These are phyloP conservation scores for Teratosphaeria epicoccoides DNA, from an alignment of 2,329 filamentous ascomycete species.

Conservation along the genomic window DNA sequence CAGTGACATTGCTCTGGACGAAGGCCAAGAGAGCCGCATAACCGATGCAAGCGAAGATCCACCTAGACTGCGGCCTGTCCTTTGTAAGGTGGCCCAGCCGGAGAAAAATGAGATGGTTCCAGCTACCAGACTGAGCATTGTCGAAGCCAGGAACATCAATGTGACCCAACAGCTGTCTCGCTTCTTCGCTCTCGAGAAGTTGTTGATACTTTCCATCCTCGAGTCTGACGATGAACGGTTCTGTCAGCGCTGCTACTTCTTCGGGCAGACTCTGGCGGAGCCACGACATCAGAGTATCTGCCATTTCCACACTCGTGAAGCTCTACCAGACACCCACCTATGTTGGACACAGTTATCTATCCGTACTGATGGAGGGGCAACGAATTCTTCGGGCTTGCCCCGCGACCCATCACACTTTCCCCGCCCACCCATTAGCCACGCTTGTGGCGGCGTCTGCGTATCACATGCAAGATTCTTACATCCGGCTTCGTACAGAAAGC, in stretches of 20 bases:
- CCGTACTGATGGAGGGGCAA: too few relatives aligned
- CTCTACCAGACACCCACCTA: too few relatives aligned
- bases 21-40: slow-evolving; percentile 66
- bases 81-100: slow-evolving; percentile 30
- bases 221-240: slow-evolving; percentile 28
- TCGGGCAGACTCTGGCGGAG: slow-evolving; percentile 32
- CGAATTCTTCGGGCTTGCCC: too few relatives aligned
- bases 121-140: slow-evolving; percentile 23
- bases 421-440: too few relatives aligned
- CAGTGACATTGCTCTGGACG: slow-evolving; percentile 78
- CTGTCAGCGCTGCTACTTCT: slow-evolving; percentile 30
- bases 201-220: slow-evolving; percentile 34
- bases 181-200: slow-evolving; percentile 30
- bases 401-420: too few relatives aligned
- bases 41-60: slow-evolving; percentile 43
- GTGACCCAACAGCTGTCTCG: slow-evolving; percentile 32
- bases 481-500: too few relatives aligned
- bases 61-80: slow-evolving; percentile 20
- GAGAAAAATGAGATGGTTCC: slow-evolving; percentile 38
- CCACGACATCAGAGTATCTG: slow-evolving; percentile 32
- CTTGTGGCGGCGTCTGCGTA: too few relatives aligned
- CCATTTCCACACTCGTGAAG: too few relatives aligned
- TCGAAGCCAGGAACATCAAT: slow-evolving; percentile 25
- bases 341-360: too few relatives aligned
- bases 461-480: too few relatives aligned